Percentiles rank a stretch among this genome's conserved stretches.
Evolutionary conservation across 192 early-diverging fungal genomes (phyloP).

Genomic region (Chytriomyces sp.): DNA sequence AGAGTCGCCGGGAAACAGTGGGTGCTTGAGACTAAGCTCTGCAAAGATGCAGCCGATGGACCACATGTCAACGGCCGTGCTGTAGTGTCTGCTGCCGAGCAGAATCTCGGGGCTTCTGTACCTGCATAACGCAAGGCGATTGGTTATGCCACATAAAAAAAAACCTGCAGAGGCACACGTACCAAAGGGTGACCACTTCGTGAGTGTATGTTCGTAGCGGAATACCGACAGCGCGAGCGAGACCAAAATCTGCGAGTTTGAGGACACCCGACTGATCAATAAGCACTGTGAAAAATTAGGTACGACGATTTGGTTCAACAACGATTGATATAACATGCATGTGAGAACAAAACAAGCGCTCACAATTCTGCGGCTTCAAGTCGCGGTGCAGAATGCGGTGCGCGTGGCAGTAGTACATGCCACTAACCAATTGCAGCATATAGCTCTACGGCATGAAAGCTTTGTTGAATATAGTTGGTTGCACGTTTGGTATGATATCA

Average conservation of each 20-base stretch:
- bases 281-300: conserved; percentile 54
- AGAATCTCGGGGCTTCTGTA: conserved; percentile 76
- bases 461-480: too few relatives aligned
- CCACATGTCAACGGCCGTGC: conserved; percentile 97
- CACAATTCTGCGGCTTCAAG: conserved; percentile 93
- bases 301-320: background rate
- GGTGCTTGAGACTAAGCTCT: conserved; percentile 79
- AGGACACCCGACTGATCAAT: conserved; percentile 86
- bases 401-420: conserved; percentile 87
- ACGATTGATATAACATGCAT: background rate
- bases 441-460: conserved; percentile 92
- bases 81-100: conserved; percentile 87
- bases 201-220: conserved; percentile 94
- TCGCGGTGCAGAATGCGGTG: conserved; percentile 95
- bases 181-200: conserved; percentile 55
- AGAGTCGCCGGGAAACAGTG: conserved; percentile 88
- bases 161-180: too few relatives aligned
- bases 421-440: conserved; percentile 84
- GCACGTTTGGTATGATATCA: too few relatives aligned
- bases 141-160: too few relatives aligned
- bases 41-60: conserved; percentile 96
- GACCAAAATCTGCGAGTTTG: conserved; percentile 95
- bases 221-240: conserved; percentile 89
- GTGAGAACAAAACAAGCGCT: conserved; percentile 11
- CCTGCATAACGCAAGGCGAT: too few relatives aligned